phyloP scores from a whole-genome alignment of 179 eudicot species.

The Drosera spatulata region DNA sequence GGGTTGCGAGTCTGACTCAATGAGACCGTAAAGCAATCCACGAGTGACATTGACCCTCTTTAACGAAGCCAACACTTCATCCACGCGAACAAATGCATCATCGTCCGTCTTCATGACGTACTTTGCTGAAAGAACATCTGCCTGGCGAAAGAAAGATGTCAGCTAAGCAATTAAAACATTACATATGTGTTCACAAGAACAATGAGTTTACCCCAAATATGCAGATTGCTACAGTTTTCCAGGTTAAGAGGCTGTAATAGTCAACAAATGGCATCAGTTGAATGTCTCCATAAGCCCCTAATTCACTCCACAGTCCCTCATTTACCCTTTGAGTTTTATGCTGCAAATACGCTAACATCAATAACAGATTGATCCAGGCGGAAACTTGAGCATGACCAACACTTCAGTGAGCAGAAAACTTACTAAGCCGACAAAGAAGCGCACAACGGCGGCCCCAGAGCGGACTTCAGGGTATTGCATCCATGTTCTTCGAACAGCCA shows the following conservation, averaged over 20 bases:
- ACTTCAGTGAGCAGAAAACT: conserved; percentile 17
- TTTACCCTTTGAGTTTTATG: conserved; percentile 86
- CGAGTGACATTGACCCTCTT: conserved; percentile 37
- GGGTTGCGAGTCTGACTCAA: conserved; percentile 70
- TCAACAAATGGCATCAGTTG: conserved; percentile 95
- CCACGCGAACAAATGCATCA: conserved; percentile 93
- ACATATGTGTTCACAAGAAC: conserved; percentile 3
- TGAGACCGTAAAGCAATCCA: conserved; percentile 87
- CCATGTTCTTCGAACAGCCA: conserved; percentile 98
- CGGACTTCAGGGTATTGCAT: conserved; percentile 89
- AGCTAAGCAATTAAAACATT: conserved; percentile 9
- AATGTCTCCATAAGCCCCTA: conserved; percentile 70
- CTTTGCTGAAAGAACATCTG: conserved; percentile 60
- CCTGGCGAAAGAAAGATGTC: conserved; percentile 40
- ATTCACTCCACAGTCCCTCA: conserved; percentile 94
- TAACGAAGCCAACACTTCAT: conserved; percentile 66
- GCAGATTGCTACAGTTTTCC: conserved; percentile 94
- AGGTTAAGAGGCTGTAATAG: conserved; percentile 84
- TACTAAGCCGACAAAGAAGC: conserved; percentile 96
- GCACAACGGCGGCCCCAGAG: conserved; percentile 79
- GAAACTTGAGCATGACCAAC: background rate
- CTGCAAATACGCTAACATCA: conserved; percentile 22
- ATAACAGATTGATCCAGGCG: background rate
- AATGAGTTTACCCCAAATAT: conserved; percentile 64
- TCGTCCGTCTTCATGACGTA: conserved; percentile 97